Conservation (phyloP, 805 yeast species). For the Torulaspora indica region DNA sequence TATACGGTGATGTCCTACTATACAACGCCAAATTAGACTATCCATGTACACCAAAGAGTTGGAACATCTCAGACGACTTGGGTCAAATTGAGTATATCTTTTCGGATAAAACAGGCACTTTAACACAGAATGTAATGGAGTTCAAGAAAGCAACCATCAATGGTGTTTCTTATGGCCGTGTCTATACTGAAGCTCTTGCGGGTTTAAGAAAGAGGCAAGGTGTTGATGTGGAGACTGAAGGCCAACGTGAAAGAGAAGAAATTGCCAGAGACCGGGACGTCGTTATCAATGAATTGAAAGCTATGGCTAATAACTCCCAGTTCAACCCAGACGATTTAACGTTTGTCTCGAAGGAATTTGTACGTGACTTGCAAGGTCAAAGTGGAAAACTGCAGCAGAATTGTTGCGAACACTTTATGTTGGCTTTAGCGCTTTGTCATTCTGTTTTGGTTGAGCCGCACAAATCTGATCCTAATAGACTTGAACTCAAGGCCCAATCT, state of each 20-base stretch:
- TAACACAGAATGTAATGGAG: constrained; percentile 83
- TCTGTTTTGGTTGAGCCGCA: constrained; percentile 69
- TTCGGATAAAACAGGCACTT: constrained; percentile 80
- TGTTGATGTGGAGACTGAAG: constrained; percentile 62
- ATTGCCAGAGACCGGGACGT: constrained; percentile 53
- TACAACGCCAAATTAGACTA: constrained; percentile 65
- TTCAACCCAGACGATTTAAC: constrained; percentile 58
- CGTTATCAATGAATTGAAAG: constrained; percentile 50
- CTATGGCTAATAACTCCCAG: constrained; percentile 38
- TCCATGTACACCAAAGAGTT: constrained; percentile 79
- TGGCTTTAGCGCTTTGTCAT: constrained; percentile 72
- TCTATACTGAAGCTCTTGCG: constrained; percentile 78
- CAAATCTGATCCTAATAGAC: constrained; percentile 51
- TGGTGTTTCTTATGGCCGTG: constrained; percentile 69
- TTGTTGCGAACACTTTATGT: constrained; percentile 68
- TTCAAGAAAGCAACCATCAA: constrained; percentile 74
- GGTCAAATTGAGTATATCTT: constrained; percentile 83
- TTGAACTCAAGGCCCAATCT: constrained; percentile 67
- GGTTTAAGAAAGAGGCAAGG: constrained; percentile 78
- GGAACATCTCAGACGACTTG: constrained; percentile 81
- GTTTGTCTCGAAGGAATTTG: constrained; percentile 63
- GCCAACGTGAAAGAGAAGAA: constrained; percentile 45
- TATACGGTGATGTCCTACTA: constrained; percentile 68
- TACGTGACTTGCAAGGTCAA: constrained; percentile 53
- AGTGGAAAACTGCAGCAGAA: constrained; percentile 45